Conservation (phyloP, 495 filamentous ascomycete species). For the Aspergillus carlsbadensis region DNA sequence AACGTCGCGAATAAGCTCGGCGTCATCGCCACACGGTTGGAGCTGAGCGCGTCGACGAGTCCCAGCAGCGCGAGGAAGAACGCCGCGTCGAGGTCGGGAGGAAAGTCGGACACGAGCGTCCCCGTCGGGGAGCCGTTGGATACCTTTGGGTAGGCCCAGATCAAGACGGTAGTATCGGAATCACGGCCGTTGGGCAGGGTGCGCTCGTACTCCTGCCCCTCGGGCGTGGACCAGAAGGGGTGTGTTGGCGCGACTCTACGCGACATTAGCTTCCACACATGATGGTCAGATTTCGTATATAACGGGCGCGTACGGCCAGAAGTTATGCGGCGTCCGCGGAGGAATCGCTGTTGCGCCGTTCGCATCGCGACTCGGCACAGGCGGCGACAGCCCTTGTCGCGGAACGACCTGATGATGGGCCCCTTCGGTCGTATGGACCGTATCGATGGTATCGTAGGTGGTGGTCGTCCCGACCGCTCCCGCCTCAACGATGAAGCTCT, state of each 20-base stretch:
- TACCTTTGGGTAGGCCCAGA: conserved; percentile 11
- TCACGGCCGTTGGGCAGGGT: conserved; percentile 4
- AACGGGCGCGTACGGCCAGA: conserved; percentile 14
- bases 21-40: conserved; percentile 4
- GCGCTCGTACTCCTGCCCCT: conserved; percentile 3
- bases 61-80: conserved; percentile 11
- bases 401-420: not conserved
- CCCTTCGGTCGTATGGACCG: conserved; percentile 4
- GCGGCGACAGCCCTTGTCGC: not conserved
- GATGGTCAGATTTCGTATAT: no score
- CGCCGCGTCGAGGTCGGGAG: conserved; percentile 12
- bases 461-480: conserved; percentile 10
- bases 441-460: conserved; percentile 14
- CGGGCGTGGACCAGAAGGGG: conserved; percentile 10
- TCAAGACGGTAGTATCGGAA: conserved; percentile 3
- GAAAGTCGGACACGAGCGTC: conserved; percentile 6
- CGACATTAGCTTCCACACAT: not conserved
- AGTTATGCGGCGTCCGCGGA: conserved; percentile 8
- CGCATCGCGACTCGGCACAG: not conserved
- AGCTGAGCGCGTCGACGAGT: conserved; percentile 8
- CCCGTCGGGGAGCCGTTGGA: not conserved
- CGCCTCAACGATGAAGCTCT: conserved; percentile 12
- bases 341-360: conserved; percentile 5
- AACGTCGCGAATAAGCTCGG: not conserved
- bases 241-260: conserved; percentile 6